Conservation (phyloP, 2,329 filamentous ascomycete species). For the Botrytis sinoallii region DNA sequence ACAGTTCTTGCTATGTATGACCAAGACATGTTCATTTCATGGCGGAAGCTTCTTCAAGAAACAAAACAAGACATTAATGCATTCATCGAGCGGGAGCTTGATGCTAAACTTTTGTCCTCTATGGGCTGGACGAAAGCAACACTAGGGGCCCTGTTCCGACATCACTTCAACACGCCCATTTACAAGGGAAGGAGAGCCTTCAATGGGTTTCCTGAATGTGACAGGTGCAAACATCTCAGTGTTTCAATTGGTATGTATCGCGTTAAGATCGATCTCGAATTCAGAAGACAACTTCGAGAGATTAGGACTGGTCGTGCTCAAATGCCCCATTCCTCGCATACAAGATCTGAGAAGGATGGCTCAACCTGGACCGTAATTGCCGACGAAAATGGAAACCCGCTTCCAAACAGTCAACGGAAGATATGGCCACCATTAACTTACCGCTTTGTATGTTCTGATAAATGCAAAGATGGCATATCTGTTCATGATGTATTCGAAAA, state of each 20-base stretch:
- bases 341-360: background rate
- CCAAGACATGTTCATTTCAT: background rate
- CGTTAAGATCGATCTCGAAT: background rate
- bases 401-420: background rate
- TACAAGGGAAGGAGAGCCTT: background rate
- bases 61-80: background rate
- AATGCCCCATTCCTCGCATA: background rate
- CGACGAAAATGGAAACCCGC: background rate
- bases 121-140: background rate
- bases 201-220: background rate
- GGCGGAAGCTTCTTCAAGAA: background rate
- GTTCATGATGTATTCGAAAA: constrained; percentile 5
- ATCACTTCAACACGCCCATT: background rate
- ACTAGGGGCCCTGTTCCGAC: background rate
- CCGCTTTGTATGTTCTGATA: constrained; percentile 1
- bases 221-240: background rate
- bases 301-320: constrained; percentile 2
- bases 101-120: background rate
- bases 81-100: constrained; percentile 6
- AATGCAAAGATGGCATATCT: background rate
- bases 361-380: background rate
- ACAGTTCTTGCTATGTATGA: constrained; percentile 11
- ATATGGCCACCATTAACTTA: background rate
- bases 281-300: constrained; percentile 7
- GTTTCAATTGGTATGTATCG: background rate